phyloP scores from a whole-genome alignment of 345 rosid species.

The Pelargonium nanum region DNA sequence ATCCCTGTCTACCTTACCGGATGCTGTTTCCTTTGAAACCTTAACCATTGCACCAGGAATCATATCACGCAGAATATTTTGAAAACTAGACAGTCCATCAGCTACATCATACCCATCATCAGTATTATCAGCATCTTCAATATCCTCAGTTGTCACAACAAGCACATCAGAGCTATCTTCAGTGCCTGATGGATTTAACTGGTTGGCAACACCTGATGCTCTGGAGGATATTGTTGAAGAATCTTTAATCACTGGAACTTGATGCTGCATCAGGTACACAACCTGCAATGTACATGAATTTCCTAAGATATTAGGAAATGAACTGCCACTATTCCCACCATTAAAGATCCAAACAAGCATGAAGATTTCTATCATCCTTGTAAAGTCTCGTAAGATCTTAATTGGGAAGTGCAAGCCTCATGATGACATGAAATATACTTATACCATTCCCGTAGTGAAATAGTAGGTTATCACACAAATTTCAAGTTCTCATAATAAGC shows the following conservation, averaged over 20 bases:
- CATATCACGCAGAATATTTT: conserved; percentile 67
- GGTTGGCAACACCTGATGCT: conserved; percentile 30
- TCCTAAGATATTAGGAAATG: conserved; percentile 7
- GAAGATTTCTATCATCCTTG: too few relatives aligned
- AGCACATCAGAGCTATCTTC: conserved; percentile 46
- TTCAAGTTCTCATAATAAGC: not conserved
- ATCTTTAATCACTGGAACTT: conserved; percentile 33
- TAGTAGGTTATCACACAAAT: not conserved
- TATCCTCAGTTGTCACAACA: conserved; percentile 45
- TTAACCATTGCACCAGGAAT: conserved; percentile 79
- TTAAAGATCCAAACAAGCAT: too few relatives aligned
- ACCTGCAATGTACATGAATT: conserved; percentile 39
- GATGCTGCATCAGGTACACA: conserved; percentile 64
- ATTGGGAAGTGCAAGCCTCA: too few relatives aligned
- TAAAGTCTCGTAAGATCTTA: too few relatives aligned
- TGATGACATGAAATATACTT: too few relatives aligned
- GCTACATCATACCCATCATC: conserved; percentile 66
- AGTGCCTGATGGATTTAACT: conserved; percentile 30
- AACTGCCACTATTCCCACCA: not conserved
- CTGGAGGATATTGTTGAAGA: conserved; percentile 32
- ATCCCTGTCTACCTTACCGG: conserved; percentile 71
- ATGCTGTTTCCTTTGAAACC: conserved; percentile 71
- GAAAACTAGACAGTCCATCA: conserved; percentile 65
- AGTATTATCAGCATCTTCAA: conserved; percentile 41
- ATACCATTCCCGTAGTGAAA: not conserved